Conservation (phyloP, 2,329 filamentous ascomycete genomes). For the Podosphaera xanthii region DNA sequence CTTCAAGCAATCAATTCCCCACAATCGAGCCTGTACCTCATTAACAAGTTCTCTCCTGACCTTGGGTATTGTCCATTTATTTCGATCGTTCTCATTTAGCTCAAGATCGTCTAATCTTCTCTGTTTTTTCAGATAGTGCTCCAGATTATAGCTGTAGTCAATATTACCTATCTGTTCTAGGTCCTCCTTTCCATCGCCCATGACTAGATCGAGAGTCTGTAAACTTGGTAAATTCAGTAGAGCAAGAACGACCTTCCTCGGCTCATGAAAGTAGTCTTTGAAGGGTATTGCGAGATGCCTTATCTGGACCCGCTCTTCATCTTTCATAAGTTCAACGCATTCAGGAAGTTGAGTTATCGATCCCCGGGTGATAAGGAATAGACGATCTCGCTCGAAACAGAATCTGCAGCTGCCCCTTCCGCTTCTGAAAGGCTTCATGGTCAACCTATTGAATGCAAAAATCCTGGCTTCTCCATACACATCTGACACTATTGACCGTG, state of each 20-base stretch:
- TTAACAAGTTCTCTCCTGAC: background rate
- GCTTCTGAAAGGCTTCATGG: background rate
- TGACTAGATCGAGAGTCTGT: background rate
- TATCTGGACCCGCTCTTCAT: background rate
- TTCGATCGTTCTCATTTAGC: background rate
- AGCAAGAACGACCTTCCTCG: background rate
- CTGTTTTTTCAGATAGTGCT: background rate
- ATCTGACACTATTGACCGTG: background rate
- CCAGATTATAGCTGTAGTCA: background rate
- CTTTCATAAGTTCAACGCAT: background rate
- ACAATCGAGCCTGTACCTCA: background rate
- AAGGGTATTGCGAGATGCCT: slow-evolving; percentile 2
- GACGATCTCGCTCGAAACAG: slow-evolving; percentile 4
- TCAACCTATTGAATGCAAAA: background rate
- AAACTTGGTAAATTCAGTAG: background rate
- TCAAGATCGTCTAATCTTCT: background rate
- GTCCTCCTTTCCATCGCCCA: background rate
- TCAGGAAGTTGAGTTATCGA: slow-evolving; percentile 1
- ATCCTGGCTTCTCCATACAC: background rate
- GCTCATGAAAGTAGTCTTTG: slow-evolving; percentile 2
- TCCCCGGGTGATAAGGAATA: slow-evolving; percentile 4
- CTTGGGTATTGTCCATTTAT: background rate
- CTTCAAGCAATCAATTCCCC: background rate
- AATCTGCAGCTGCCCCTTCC: slow-evolving; percentile 1
- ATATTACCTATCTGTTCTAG: background rate